Evolutionary conservation across 139 green algal genomes (phyloP).

Genomic region (Chlorella sp.): DNA sequence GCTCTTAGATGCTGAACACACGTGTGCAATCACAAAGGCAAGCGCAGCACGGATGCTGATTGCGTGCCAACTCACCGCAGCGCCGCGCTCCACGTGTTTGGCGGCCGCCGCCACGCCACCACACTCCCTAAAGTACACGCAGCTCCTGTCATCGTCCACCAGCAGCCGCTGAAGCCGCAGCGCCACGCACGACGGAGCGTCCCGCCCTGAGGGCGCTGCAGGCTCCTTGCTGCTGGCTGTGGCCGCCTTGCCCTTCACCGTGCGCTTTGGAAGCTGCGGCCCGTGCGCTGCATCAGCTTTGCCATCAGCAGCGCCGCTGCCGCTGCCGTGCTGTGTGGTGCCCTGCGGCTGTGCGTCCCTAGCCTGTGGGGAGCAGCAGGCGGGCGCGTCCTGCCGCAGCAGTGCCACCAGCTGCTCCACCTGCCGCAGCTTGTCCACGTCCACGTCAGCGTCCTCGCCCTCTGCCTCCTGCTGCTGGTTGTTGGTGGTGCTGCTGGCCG

Average conservation of each 20-base stretch:
- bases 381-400: background rate
- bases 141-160: constrained; percentile 16
- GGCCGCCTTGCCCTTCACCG: too few species aligned
- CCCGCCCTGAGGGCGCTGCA: too few species aligned
- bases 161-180: constrained; percentile 22
- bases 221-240: too few species aligned
- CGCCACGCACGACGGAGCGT: background rate
- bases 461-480: background rate
- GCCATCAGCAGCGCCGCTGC: too few species aligned
- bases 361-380: background rate
- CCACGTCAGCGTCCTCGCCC: constrained; percentile 7
- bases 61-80: too few species aligned
- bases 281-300: too few species aligned
- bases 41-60: too few species aligned
- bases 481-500: background rate
- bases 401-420: constrained; percentile 27
- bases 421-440: constrained; percentile 28
- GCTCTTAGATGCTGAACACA: too few species aligned
- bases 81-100: too few species aligned
- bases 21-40: too few species aligned
- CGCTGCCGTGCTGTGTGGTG: background rate
- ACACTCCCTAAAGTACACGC: constrained; percentile 46
- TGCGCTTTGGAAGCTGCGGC: too few species aligned
- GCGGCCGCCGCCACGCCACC: constrained; percentile 35
- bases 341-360: too few species aligned